Evolutionary conservation across 2,329 filamentous ascomycete species (phyloP).

Genomic region (Zalaria obscura): DNA sequence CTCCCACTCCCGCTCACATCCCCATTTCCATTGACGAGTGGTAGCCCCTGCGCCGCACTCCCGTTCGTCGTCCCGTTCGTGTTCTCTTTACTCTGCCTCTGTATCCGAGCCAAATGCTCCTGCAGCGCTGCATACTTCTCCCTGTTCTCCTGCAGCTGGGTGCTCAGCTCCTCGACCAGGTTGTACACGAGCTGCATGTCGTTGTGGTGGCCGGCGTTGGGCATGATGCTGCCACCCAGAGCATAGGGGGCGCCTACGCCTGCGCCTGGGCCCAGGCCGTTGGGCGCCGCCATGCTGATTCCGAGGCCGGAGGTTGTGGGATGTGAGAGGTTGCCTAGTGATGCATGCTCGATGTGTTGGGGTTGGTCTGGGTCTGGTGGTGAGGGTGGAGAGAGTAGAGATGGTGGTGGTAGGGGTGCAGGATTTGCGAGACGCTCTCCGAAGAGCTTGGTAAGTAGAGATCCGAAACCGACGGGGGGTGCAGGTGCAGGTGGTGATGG

Average conservation of each 20-base stretch:
- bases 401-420: too few species aligned
- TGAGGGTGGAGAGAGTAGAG: too few species aligned
- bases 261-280: constrained; percentile 4
- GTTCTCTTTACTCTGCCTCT: constrained; percentile 6
- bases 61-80: constrained; percentile 1
- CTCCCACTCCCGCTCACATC: not conserved
- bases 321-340: too few species aligned
- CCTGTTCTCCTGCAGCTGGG: constrained; percentile 20
- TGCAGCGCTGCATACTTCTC: constrained; percentile 19
- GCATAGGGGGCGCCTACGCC: constrained; percentile 5
- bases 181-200: constrained; percentile 23
- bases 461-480: too few species aligned
- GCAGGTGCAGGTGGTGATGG: too few species aligned
- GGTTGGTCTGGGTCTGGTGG: too few species aligned
- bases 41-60: not conserved
- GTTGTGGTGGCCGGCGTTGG: constrained; percentile 21
- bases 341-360: too few species aligned
- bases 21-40: not conserved
- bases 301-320: too few species aligned
- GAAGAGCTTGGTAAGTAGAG: too few species aligned
- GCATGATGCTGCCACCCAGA: constrained; percentile 14
- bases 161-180: constrained; percentile 19
- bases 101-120: constrained; percentile 14
- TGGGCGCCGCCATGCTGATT: constrained; percentile 6
- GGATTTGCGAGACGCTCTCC: too few species aligned